These are phyloP conservation scores for Fennellomyces sp. DNA, from an alignment of 371 early-diverging fungal species.

Conservation along the genomic window DNA sequence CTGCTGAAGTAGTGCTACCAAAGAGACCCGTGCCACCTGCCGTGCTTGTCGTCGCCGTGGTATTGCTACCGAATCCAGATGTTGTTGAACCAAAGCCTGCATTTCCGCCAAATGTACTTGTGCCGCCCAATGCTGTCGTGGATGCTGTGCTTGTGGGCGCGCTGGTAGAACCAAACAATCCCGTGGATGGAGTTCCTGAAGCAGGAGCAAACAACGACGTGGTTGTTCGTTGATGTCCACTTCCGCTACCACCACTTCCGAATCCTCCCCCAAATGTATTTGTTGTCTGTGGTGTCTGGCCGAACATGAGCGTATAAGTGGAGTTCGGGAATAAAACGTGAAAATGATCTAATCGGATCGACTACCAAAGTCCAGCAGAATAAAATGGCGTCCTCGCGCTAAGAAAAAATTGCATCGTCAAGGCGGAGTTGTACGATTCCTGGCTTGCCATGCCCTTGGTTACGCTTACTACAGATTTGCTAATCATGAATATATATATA, in stretches of 20 bases:
- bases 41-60: constrained; percentile 2
- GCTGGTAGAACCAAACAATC: not conserved
- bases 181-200: constrained; percentile 1
- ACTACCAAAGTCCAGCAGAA: no score
- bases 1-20: constrained; percentile 2
- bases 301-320: not conserved
- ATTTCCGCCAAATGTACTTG: not conserved
- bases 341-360: no score
- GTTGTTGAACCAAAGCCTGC: not conserved
- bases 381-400: no score
- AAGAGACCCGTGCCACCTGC: not conserved
- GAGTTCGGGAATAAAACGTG: not conserved
- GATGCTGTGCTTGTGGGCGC: no score
- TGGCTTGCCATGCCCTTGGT: no score
- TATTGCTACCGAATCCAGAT: not conserved
- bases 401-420: no score
- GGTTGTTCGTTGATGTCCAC: constrained; percentile 22
- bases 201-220: constrained; percentile 22
- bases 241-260: not conserved
- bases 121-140: not conserved
- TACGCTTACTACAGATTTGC: no score
- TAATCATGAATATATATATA: no score
- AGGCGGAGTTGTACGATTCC: no score
- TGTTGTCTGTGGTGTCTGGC: not conserved
- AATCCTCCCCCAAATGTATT: not conserved